Base-by-base conservation (phyloP, 106 monocot species). In the Dendrobium nobile region DNA sequence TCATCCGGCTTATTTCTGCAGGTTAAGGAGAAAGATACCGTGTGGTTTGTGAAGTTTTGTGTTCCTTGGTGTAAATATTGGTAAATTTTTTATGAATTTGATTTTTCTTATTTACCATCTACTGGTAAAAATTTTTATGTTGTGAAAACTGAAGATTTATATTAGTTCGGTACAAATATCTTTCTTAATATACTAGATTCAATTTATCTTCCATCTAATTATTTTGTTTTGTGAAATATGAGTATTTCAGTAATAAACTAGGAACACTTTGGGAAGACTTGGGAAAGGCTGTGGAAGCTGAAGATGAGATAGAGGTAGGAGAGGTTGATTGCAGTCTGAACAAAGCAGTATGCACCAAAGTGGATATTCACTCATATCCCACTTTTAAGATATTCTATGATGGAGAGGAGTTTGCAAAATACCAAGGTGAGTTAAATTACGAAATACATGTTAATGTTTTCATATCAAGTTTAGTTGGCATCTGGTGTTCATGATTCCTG, bases 11-110 rank as follows among this genome's bases (percentile, higher is more conserved):
- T 87, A 27, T 65, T 17, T 75, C n/a, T 85, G 79, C 41, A 94
- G 96, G 82, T 95, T 6, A 99, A 99, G 87, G 93, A 99, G 86
- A 95, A 95, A 85, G 95, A 93, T 73, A 95, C 93, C 0, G 78
- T 93, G 11, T 99, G 99, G 99, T 95, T 99, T 84, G 95, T 99
- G 82, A 28, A 91, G 67, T 95, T 99, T 72, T 99, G 99, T 77
- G 99, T 99, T 72, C 99, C 99, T 5, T 99, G 95, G 99, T 99
- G 99, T 86, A 99, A 95, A 85, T 80, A 95, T 77, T 99, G 99
- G 99, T 93, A 85, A 61, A 87, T 44, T 81, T 27, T 59, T 80
- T 20, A 11, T 77, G 31, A 28, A 11, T 44, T 44, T 72, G 44
- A 41, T 3, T 75, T 40, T 9, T 80, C 27, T 64, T 43, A 10